These are phyloP conservation scores for Ogataea siamensis DNA, from an alignment of 805 yeast genomes.

Conservation along the genomic window DNA sequence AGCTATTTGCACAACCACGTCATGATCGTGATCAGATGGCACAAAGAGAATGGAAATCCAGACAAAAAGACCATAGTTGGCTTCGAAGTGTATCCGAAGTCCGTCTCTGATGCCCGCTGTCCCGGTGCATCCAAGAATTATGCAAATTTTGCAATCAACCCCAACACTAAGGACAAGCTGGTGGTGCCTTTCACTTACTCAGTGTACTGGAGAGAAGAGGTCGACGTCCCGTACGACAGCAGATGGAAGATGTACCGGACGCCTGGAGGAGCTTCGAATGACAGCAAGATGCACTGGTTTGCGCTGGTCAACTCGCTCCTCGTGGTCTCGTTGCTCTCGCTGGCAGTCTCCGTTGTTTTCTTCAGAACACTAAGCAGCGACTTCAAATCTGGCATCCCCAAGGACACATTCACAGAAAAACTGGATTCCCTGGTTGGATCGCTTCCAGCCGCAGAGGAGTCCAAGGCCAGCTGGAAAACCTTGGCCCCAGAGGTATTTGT, in stretches of 20 bases:
- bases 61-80: conserved; percentile 67
- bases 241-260: conserved; percentile 67
- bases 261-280: conserved; percentile 44
- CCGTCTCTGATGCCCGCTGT: conserved; percentile 64
- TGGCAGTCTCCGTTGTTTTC: conserved; percentile 64
- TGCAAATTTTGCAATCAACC: conserved; percentile 52
- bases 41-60: conserved; percentile 42
- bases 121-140: conserved; percentile 70
- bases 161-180: conserved; percentile 38
- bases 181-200: conserved; percentile 78
- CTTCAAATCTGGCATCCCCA: conserved; percentile 26
- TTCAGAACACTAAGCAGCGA: conserved; percentile 54
- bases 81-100: conserved; percentile 84
- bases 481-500: conserved; percentile 53
- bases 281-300: conserved; percentile 69
- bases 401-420: conserved; percentile 18
- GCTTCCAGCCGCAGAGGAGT: conserved; percentile 4
- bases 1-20: conserved; percentile 75
- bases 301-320: conserved; percentile 71
- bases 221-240: conserved; percentile 56
- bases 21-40: conserved; percentile 75
- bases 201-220: conserved; percentile 85
- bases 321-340: conserved; percentile 57
- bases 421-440: conserved; percentile 16
- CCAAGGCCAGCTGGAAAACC: conserved; percentile 48